These are phyloP conservation scores for Diaporthe sp. DNA, from an alignment of 2,329 filamentous ascomycete genomes.

Conservation along the genomic window DNA sequence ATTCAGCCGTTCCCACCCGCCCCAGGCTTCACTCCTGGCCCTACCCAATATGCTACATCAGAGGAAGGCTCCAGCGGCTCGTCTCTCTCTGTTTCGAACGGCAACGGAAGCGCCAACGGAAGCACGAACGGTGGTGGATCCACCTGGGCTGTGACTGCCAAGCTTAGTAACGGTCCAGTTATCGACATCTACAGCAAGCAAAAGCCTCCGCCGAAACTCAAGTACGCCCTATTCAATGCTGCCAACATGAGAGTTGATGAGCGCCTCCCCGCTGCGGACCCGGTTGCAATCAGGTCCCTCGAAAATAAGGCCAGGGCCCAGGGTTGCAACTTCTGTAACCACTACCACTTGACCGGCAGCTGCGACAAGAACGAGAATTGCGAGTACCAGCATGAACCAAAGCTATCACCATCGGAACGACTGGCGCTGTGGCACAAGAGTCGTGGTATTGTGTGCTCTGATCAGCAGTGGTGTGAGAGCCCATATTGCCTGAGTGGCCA, in stretches of 20 bases:
- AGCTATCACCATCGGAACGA: slow-evolving; percentile 33
- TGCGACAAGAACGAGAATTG: slow-evolving; percentile 37
- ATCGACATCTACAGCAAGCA: slow-evolving; percentile 40
- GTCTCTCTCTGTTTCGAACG: neutral
- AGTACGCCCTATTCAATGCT: slow-evolving; percentile 39
- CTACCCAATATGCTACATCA: slow-evolving; percentile 1
- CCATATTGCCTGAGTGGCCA: slow-evolving; percentile 39
- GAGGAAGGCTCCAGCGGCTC: slow-evolving; percentile 10
- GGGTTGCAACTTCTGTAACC: slow-evolving; percentile 42
- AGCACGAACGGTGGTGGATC: neutral
- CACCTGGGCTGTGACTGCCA: slow-evolving; percentile 38
- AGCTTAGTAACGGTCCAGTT: slow-evolving; percentile 35
- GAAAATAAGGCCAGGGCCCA: slow-evolving; percentile 36
- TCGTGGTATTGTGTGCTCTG: slow-evolving; percentile 36
- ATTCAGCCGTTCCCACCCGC: slow-evolving; percentile 38
- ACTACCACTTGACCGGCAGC: slow-evolving; percentile 33
- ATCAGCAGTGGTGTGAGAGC: slow-evolving; percentile 35
- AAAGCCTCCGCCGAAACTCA: slow-evolving; percentile 27
- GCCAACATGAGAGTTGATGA: slow-evolving; percentile 41
- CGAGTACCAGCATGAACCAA: slow-evolving; percentile 37
- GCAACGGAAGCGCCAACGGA: neutral
- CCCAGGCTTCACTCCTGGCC: neutral
- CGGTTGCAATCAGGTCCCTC: slow-evolving; percentile 27
- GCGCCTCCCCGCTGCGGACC: slow-evolving; percentile 32
- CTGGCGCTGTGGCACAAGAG: slow-evolving; percentile 42